Evolutionary conservation across 495 filamentous ascomycete species (phyloP), one percentile per base, ranked within the genome.

Genomic region (Aspergillus avenaceus): DNA sequence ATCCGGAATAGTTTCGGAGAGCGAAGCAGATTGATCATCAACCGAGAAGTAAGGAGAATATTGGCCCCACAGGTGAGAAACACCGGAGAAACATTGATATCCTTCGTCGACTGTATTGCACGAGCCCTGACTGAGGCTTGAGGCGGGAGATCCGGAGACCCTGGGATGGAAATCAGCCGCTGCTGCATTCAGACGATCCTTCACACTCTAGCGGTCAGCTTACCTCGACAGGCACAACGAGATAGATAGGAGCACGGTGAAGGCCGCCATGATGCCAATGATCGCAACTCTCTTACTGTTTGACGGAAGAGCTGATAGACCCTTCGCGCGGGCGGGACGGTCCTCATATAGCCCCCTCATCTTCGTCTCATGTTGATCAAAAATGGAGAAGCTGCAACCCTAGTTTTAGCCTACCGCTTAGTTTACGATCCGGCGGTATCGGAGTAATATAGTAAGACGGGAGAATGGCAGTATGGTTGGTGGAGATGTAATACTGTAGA

Each of bases 11-110:
- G 69, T 63, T 1, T 73, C 51, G 4, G 79, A 70, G 34, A 89
- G 75, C 6, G 79, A 63, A 0, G n/a, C n/a, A n/a, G 87, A 86
- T 21, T 82, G 77, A 2, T 60, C 50, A 2, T 56, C 53, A 2
- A 91, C 81, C 0, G 80, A 75, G 71, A 86, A 95, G 64, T 80
- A 91, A 12, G 90, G 88, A 18, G 88, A 88, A 66, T 96, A 93
- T 59, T 90, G 87, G 45, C 90, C 90, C 90, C 89, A 95, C 49
- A 67, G 78, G 51, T 86, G 88, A 4, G 87, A 80, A 36, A 85
- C 71, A 13, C 74, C 46, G 8, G 73, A 50, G 27, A 72, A 66
- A 63, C 83, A 88, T 53, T 83, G 79, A 62, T 83, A 90, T 23
- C 88, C 89, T 42, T 65, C 56, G 12, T 78, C 54, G 12, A 83